These are phyloP conservation scores for Brassica juncea DNA, from an alignment of 345 rosid genomes.

Conservation along the genomic window DNA sequence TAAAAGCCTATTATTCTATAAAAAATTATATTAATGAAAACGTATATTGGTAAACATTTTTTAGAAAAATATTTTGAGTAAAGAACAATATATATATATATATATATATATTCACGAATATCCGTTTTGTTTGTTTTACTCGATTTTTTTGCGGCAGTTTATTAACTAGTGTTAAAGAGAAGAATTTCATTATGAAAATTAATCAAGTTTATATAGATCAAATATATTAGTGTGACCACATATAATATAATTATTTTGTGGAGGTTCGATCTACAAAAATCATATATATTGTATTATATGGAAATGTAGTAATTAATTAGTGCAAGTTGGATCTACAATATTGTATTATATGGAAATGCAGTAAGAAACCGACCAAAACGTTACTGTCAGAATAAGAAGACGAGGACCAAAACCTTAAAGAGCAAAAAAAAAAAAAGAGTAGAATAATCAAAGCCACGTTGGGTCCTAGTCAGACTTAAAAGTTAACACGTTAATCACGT, in stretches of 20 bases:
- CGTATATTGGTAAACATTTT: not conserved
- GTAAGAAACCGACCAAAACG: constrained; percentile 1
- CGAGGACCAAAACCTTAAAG: constrained; percentile 15
- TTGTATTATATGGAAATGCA: not conserved
- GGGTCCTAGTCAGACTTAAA: constrained; percentile 8
- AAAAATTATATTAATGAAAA: not conserved
- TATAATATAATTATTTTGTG: not conserved
- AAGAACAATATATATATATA: not conserved
- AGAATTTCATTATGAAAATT: not conserved
- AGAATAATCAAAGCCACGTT: constrained; percentile 25
- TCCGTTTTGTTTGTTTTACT: not conserved
- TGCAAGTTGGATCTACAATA: not conserved
- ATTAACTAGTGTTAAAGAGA: not conserved
- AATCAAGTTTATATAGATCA: constrained; percentile 3
- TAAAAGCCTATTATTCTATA: not conserved
- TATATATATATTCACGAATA: not conserved
- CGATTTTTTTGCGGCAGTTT: not conserved
- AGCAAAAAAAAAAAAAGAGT: not conserved
- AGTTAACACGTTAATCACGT: constrained; percentile 35
- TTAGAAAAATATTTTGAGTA: not conserved
- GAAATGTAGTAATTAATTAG: not conserved
- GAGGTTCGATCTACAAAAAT: not conserved
- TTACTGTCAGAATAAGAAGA: not conserved
- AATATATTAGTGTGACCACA: not conserved
- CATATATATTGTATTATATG: not conserved